phyloP scores from a whole-genome alignment of 129 eudicot species.

The Flaveria brownii region DNA sequence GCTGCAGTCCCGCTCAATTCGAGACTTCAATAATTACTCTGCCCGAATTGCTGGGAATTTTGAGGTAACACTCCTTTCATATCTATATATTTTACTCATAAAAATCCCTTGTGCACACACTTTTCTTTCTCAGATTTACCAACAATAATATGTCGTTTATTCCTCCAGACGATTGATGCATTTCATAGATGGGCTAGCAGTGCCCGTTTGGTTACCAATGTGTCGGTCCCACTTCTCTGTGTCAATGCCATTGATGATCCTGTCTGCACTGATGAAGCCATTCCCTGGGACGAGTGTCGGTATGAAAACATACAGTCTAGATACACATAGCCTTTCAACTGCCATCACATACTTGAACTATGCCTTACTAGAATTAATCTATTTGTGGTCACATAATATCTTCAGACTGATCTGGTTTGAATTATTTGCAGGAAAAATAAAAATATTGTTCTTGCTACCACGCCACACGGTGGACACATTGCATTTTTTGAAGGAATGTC shows the following conservation, averaged over 20 bases:
- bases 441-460: conserved; percentile 87
- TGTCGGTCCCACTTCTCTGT: conserved; percentile 91
- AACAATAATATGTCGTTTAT: conserved; percentile 14
- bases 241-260: conserved; percentile 90
- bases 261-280: conserved; percentile 86
- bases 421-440: conserved; percentile 49
- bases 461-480: conserved; percentile 94
- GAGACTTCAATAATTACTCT: conserved; percentile 76
- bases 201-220: conserved; percentile 55
- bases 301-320: conserved; percentile 9
- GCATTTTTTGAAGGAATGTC: conserved; percentile 81
- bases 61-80: conserved; percentile 49
- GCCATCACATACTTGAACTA: not conserved
- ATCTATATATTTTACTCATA: not conserved
- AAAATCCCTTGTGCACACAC: not conserved
- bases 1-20: conserved; percentile 66
- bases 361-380: not conserved
- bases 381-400: not conserved
- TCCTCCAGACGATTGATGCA: conserved; percentile 74
- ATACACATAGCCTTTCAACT: not conserved
- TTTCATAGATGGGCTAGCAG: conserved; percentile 82
- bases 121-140: not conserved
- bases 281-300: conserved; percentile 97
- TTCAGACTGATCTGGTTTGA: conserved; percentile 22
- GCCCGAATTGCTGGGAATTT: conserved; percentile 69